Conservation (phyloP, 2,329 filamentous ascomycete genomes). For the Cryphonectria radicalis region DNA sequence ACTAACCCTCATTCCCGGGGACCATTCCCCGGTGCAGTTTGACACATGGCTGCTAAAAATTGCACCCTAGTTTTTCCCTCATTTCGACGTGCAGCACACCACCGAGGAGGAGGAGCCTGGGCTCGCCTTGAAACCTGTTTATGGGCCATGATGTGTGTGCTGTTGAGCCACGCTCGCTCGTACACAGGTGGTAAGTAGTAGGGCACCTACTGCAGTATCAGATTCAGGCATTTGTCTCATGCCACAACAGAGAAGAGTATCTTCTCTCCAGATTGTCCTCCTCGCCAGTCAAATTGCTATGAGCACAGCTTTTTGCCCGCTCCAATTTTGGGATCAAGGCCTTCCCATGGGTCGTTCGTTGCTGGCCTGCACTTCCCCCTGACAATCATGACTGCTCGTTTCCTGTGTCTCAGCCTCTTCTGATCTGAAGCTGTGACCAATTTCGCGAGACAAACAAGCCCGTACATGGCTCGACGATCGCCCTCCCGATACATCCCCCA, state of each 20-base stretch:
- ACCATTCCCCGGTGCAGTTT: slow-evolving; percentile 26
- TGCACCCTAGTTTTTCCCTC: slow-evolving; percentile 19
- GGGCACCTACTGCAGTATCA: background rate
- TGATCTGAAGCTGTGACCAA: slow-evolving; percentile 5
- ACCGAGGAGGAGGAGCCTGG: slow-evolving; percentile 2
- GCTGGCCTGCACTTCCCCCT: slow-evolving; percentile 13
- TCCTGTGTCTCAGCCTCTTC: slow-evolving; percentile 21
- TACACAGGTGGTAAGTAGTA: no score
- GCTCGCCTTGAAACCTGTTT: slow-evolving; percentile 17
- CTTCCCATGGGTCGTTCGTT: slow-evolving; percentile 8
- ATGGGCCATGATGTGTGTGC: slow-evolving; percentile 2
- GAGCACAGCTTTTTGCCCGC: background rate
- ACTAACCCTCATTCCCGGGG: slow-evolving; percentile 26
- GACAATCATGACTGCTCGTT: slow-evolving; percentile 8
- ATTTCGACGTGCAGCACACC: slow-evolving; percentile 28
- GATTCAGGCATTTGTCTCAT: background rate
- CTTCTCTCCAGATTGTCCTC: background rate
- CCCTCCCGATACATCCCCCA: background rate
- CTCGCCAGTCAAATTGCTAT: background rate
- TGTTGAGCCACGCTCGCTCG: background rate
- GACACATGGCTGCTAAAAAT: slow-evolving; percentile 30
- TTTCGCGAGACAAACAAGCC: background rate
- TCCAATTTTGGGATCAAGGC: background rate
- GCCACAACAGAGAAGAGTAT: background rate
- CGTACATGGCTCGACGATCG: background rate